These are phyloP conservation scores for Nitzschia inconspicua DNA, from an alignment of 108 stramenopile species.

Conservation along the genomic window DNA sequence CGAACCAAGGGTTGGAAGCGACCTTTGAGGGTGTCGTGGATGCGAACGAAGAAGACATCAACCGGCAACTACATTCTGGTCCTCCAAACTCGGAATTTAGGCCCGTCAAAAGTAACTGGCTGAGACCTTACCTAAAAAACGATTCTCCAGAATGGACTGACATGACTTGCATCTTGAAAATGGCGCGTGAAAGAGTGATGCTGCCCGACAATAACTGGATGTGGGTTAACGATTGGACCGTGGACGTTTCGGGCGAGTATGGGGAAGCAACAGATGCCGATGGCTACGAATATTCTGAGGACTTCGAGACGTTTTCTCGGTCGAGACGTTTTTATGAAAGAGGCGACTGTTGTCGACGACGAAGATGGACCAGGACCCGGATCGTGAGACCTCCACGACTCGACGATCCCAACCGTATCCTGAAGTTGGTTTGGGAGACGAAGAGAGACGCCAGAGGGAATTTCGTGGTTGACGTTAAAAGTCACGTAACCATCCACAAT, in stretches of 20 bases:
- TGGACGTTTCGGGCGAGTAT: conserved; percentile 52
- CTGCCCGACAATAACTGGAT: conserved; percentile 77
- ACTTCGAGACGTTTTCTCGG: conserved; percentile 68
- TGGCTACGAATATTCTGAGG: conserved; percentile 78
- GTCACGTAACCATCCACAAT: conserved; percentile 58
- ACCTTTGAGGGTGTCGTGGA: conserved; percentile 1
- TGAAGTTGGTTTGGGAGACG: conserved; percentile 60
- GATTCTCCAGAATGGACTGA: conserved; percentile 77
- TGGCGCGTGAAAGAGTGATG: conserved; percentile 53
- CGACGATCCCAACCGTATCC: conserved; percentile 25
- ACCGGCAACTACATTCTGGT: not conserved
- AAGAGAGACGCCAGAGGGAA: conserved; percentile 45
- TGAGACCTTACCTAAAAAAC: conserved; percentile 67
- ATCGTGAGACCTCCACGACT: conserved; percentile 45
- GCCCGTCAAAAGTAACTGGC: conserved; percentile 44
- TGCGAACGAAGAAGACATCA: not conserved
- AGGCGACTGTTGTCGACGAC: conserved; percentile 64
- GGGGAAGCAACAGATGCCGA: conserved; percentile 66
- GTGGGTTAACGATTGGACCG: conserved; percentile 80
- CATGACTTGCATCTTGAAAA: conserved; percentile 49
- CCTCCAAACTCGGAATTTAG: conserved; percentile 3
- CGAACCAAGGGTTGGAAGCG: conserved; percentile 4
- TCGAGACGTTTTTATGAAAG: conserved; percentile 47
- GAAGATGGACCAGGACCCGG: conserved; percentile 73
- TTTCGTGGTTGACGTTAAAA: conserved; percentile 41